These are phyloP conservation scores for Immersiporthe knoxdaviesiana DNA, from an alignment of 2,329 filamentous ascomycete genomes.

Conservation along the genomic window DNA sequence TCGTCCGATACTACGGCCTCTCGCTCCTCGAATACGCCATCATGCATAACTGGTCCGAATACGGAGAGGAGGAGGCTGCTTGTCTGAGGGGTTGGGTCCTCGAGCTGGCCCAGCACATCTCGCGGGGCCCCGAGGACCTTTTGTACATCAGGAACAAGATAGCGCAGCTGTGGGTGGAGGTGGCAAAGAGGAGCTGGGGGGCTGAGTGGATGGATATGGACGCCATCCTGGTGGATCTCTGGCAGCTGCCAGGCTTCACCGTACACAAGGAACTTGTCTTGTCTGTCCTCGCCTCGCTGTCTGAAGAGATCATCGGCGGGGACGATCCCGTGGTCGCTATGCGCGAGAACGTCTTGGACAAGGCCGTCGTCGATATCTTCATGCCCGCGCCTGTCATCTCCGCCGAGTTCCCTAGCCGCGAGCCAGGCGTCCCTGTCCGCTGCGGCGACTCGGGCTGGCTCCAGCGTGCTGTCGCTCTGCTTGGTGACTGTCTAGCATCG, in stretches of 20 bases:
- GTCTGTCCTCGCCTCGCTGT: conserved; percentile 85
- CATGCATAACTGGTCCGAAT: conserved; percentile 80
- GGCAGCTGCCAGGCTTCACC: conserved; percentile 68
- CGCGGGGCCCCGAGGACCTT: conserved; percentile 66
- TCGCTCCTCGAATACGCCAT: conserved; percentile 90
- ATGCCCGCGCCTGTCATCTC: conserved; percentile 76
- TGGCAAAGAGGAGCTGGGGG: conserved; percentile 93
- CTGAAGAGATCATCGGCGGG: conserved; percentile 90
- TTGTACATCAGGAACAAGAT: conserved; percentile 90
- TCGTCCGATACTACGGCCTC: conserved; percentile 91
- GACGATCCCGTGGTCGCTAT: conserved; percentile 86
- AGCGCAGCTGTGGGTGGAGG: conserved; percentile 90
- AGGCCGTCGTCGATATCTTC: conserved; percentile 91
- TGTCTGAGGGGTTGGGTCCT: conserved; percentile 77
- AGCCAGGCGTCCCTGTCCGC: conserved; percentile 69
- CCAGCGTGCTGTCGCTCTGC: conserved; percentile 71
- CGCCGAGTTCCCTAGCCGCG: conserved; percentile 76
- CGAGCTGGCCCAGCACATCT: conserved; percentile 73
- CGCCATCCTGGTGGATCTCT: conserved; percentile 75
- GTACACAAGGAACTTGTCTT: conserved; percentile 84
- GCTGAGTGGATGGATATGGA: conserved; percentile 96
- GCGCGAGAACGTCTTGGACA: conserved; percentile 81
- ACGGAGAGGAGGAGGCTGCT: conserved; percentile 67
- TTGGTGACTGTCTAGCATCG: conserved; percentile 72
- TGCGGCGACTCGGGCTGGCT: conserved; percentile 88